phyloP scores from a whole-genome alignment of 768 basidiomycete genomes.

The Lactarius indigo region DNA sequence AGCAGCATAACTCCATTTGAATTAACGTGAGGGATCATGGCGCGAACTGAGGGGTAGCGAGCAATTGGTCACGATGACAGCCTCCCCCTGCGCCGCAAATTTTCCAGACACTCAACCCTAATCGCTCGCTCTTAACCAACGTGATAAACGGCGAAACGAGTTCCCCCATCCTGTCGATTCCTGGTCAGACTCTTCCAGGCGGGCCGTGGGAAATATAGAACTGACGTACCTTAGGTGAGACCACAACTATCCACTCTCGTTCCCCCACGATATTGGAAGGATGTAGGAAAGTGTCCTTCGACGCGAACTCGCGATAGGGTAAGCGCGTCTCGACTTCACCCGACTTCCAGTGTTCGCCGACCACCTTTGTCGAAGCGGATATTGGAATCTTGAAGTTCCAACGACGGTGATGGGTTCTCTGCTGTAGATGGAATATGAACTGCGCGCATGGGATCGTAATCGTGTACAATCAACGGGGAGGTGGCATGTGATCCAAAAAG shows the following conservation, averaged over 20 bases:
- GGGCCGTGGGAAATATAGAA: too few relatives aligned
- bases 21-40: not conserved
- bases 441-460: not conserved
- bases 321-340: not conserved
- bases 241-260: conserved; percentile 1
- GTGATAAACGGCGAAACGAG: conserved; percentile 1
- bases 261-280: not conserved
- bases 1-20: not conserved
- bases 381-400: not conserved
- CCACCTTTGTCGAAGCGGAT: not conserved
- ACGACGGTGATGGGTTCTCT: not conserved
- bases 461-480: not conserved
- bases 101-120: not conserved
- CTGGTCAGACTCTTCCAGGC: not conserved
- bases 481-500: not conserved
- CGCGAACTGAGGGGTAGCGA: not conserved
- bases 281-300: not conserved
- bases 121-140: not conserved
- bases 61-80: not conserved
- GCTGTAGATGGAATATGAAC: not conserved
- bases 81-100: not conserved
- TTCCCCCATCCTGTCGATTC: conserved; percentile 3
- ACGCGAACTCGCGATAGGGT: conserved; percentile 4
- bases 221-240: not conserved
- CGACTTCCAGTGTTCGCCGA: not conserved